phyloP scores from a whole-genome alignment of 2,329 filamentous ascomycete genomes.

The Apiospora kogelbergensis region DNA sequence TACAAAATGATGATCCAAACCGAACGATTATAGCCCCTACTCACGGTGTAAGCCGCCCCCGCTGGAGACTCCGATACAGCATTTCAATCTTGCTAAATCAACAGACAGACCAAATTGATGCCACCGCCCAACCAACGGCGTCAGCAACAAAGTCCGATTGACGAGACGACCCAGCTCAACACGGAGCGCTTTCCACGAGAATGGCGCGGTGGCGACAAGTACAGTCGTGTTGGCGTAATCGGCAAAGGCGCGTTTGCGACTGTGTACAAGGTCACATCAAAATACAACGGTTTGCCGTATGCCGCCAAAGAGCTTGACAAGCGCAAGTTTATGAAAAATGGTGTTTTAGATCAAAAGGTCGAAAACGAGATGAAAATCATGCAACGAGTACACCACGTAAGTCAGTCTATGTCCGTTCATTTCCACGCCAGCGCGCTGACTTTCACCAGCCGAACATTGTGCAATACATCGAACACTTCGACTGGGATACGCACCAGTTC shows the following conservation, averaged over 20 bases:
- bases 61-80: background rate
- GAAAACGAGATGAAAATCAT: constrained; percentile 98
- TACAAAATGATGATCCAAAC: constrained; percentile 33
- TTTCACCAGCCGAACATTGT: constrained; percentile 75
- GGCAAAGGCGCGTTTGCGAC: constrained; percentile 95
- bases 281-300: constrained; percentile 78
- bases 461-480: constrained; percentile 84
- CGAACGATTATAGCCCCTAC: constrained; percentile 43
- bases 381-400: constrained; percentile 78
- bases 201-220: constrained; percentile 83
- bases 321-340: constrained; percentile 89
- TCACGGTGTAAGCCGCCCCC: constrained; percentile 34
- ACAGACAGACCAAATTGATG: background rate
- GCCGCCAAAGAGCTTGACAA: constrained; percentile 97
- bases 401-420: constrained; percentile 29
- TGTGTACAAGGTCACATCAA: constrained; percentile 87
- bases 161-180: constrained; percentile 30
- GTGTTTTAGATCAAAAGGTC: constrained; percentile 83
- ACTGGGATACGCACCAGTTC: constrained; percentile 77
- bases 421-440: constrained; percentile 18
- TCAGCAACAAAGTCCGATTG: constrained; percentile 11
- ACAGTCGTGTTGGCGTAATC: constrained; percentile 79
- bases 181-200: constrained; percentile 49
- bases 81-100: constrained; percentile 2
- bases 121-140: constrained; percentile 17